Conservation (phyloP, 78 protist genomes). For the Protostelium mycophagum region DNA sequence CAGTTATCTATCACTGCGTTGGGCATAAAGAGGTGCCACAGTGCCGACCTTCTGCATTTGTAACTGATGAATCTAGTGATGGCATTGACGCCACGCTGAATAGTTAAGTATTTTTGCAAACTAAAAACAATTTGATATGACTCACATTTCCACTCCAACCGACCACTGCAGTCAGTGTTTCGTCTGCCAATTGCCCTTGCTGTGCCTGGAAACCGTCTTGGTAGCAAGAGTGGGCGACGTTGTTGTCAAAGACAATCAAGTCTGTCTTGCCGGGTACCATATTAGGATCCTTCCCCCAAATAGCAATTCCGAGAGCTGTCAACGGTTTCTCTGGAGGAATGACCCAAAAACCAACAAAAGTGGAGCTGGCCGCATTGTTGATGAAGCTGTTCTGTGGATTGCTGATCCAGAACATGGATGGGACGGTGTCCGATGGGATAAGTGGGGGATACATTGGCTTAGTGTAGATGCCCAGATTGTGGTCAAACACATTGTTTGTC, state of each 20-base stretch:
- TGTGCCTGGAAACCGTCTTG: not conserved
- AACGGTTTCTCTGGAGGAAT: not conserved
- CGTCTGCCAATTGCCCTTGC: not conserved
- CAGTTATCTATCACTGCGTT: not conserved
- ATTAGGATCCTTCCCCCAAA: not conserved
- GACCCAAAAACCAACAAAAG: not conserved
- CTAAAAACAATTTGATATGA: too few species aligned
- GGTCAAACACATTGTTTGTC: conserved; percentile 44
- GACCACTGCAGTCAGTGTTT: too few species aligned
- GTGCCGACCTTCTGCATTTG: not conserved
- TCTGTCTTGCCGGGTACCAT: not conserved
- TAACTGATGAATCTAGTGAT: not conserved
- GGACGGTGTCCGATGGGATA: not conserved
- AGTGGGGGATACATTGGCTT: not conserved
- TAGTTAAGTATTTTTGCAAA: too few species aligned
- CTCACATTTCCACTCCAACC: too few species aligned
- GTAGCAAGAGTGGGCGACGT: not conserved
- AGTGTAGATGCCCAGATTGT: conserved; percentile 21
- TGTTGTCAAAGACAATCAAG: not conserved
- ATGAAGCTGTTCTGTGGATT: conserved; percentile 42
- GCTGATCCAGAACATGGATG: conserved; percentile 37
- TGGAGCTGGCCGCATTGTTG: conserved; percentile 16
- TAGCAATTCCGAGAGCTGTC: not conserved
- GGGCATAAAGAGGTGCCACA: not conserved
- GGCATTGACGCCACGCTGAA: not conserved